phyloP scores from a whole-genome alignment of 1,284 basidiomycete species.

The Inonotus hispidus region DNA sequence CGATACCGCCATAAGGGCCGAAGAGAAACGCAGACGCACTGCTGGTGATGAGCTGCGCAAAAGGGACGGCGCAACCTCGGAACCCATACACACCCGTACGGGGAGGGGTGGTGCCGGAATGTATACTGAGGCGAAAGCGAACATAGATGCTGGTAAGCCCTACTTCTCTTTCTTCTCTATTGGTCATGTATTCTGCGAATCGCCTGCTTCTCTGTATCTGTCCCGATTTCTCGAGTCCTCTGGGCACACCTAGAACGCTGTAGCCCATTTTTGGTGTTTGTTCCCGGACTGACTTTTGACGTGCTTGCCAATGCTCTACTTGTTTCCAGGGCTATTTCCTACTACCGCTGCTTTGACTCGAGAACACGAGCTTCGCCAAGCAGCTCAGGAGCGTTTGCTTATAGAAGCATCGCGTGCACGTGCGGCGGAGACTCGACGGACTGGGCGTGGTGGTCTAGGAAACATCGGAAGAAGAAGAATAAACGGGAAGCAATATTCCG shows the following conservation, averaged over 20 bases:
- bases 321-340: conserved; percentile 8
- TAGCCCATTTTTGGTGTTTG: too few relatives aligned
- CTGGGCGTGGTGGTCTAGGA: conserved; percentile 11
- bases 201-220: too few relatives aligned
- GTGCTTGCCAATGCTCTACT: neutral
- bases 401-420: conserved; percentile 6
- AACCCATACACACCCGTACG: neutral
- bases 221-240: too few relatives aligned
- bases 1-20: neutral
- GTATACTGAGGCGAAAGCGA: neutral
- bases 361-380: neutral
- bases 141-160: conserved; percentile 9
- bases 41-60: neutral
- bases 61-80: neutral
- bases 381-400: conserved; percentile 10
- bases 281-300: too few relatives aligned
- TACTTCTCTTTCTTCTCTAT: neutral
- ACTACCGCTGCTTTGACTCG: conserved; percentile 10
- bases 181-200: neutral
- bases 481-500: neutral
- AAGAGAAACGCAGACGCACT: neutral
- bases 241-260: too few relatives aligned
- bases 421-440: neutral
- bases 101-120: conserved; percentile 7
- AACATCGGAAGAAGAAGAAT: conserved; percentile 3